These are phyloP conservation scores for Copromyces sp. DNA, from an alignment of 495 filamentous ascomycete genomes.

Conservation along the genomic window DNA sequence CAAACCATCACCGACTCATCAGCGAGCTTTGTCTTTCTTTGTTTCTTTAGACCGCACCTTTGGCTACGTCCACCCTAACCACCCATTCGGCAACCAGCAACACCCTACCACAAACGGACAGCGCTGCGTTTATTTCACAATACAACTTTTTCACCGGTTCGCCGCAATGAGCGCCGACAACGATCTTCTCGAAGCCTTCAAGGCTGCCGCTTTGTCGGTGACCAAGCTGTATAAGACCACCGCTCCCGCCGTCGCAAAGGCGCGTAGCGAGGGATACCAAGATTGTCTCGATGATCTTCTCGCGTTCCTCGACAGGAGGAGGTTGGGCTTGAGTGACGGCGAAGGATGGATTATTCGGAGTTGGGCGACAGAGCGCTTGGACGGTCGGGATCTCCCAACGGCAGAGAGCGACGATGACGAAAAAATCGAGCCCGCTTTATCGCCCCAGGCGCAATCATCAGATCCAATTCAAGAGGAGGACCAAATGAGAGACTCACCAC, in stretches of 20 bases:
- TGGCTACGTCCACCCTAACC: neutral
- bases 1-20: neutral
- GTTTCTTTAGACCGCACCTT: neutral
- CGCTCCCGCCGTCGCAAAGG: slow-evolving; percentile 60
- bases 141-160: neutral
- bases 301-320: slow-evolving; percentile 69
- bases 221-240: slow-evolving; percentile 94
- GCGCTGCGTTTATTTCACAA: neutral
- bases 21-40: neutral
- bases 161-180: slow-evolving; percentile 39
- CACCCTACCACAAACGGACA: neutral
- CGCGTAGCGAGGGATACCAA: slow-evolving; percentile 75
- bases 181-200: slow-evolving; percentile 82
- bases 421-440: slow-evolving; percentile 46
- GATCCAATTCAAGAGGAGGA: slow-evolving; percentile 30
- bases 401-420: slow-evolving; percentile 70
- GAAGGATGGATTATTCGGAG: slow-evolving; percentile 72
- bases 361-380: slow-evolving; percentile 74
- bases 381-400: slow-evolving; percentile 44
- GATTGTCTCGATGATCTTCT: slow-evolving; percentile 88
- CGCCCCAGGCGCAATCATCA: slow-evolving; percentile 51
- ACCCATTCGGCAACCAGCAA: neutral
- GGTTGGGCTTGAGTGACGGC: slow-evolving; percentile 64
- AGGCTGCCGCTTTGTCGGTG: slow-evolving; percentile 82
- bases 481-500: slow-evolving; percentile 37